Evolutionary conservation across 768 basidiomycete genomes (phyloP).

Genomic region (Mycena chlorophos): DNA sequence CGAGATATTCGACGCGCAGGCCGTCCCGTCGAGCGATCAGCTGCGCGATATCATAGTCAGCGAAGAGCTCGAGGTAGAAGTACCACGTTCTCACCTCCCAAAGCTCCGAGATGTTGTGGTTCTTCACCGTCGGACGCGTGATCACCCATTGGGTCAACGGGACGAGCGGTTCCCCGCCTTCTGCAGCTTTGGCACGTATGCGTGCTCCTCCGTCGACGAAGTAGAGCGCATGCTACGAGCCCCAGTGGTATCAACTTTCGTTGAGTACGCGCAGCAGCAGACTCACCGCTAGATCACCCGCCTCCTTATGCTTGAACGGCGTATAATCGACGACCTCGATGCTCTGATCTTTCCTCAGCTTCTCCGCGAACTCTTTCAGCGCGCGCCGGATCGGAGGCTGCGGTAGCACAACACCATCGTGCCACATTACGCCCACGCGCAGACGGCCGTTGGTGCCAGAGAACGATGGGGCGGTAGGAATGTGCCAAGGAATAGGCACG

Average conservation of each 20-base stretch:
- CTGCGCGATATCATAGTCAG: conserved; percentile 24
- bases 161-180: conserved; percentile 4
- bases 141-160: conserved; percentile 15
- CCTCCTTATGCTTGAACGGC: conserved; percentile 36
- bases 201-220: conserved; percentile 10
- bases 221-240: conserved; percentile 8
- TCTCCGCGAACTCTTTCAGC: conserved; percentile 36
- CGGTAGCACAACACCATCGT: conserved; percentile 39
- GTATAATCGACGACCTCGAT: conserved; percentile 39
- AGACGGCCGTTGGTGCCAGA: conserved; percentile 29
- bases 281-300: conserved; percentile 36
- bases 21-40: conserved; percentile 33
- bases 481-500: conserved; percentile 29
- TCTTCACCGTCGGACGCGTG: conserved; percentile 6
- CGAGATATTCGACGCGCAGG: conserved; percentile 35
- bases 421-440: conserved; percentile 33
- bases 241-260: background rate
- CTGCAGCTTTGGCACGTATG: conserved; percentile 6
- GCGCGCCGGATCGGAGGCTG: conserved; percentile 45
- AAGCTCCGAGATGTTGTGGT: conserved; percentile 1
- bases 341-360: conserved; percentile 32
- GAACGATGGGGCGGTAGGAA: conserved; percentile 19
- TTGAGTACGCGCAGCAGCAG: background rate
- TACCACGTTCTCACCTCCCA: background rate
- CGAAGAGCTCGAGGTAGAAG: conserved; percentile 11